Evolutionary conservation across 2,329 filamentous ascomycete genomes (phyloP).

Genomic region (Pezizomycotina sp.): DNA sequence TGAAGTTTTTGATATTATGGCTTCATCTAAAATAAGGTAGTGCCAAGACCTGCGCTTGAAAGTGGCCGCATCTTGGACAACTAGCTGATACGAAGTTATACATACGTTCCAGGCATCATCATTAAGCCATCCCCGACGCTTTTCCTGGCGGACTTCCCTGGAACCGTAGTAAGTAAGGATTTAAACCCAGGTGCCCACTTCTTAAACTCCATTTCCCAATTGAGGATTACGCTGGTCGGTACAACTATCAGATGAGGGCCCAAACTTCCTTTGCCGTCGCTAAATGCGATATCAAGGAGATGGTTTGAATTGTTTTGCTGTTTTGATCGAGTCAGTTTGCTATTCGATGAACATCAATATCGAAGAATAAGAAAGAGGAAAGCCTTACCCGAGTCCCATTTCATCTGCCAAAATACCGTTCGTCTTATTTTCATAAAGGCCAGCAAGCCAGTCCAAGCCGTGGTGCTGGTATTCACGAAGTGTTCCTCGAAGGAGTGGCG

Average conservation of each 20-base stretch:
- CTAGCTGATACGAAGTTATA: constrained; percentile 94
- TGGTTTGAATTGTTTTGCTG: constrained; percentile 96
- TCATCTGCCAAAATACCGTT: constrained; percentile 96
- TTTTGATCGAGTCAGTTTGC: no score
- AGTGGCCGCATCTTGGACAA: constrained; percentile 81
- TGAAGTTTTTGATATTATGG: constrained; percentile 99
- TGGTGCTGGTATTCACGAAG: constrained; percentile 92
- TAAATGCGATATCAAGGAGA: constrained; percentile 78
- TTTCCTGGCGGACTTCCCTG: constrained; percentile 77
- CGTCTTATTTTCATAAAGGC: constrained; percentile 76
- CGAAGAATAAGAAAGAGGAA: neutral
- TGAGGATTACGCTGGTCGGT: constrained; percentile 94
- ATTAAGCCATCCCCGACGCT: constrained; percentile 83
- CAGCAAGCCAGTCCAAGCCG: constrained; percentile 92
- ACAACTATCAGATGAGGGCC: constrained; percentile 91
- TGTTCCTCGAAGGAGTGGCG: constrained; percentile 69
- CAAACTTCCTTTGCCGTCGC: constrained; percentile 80
- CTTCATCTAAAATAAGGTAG: constrained; percentile 95
- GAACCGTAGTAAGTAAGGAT: constrained; percentile 94
- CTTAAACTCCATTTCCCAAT: constrained; percentile 99
- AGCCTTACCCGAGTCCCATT: constrained; percentile 58
- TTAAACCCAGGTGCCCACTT: constrained; percentile 96
- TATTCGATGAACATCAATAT: no score
- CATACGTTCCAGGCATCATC: constrained; percentile 92
- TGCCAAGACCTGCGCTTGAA: constrained; percentile 91